A percentile compares a stretch with the other conserved stretches of the same genome.
These are phyloP conservation scores for Elaeis guineensis DNA, from an alignment of 176 grass and related monocot species.

Conservation along the genomic window DNA sequence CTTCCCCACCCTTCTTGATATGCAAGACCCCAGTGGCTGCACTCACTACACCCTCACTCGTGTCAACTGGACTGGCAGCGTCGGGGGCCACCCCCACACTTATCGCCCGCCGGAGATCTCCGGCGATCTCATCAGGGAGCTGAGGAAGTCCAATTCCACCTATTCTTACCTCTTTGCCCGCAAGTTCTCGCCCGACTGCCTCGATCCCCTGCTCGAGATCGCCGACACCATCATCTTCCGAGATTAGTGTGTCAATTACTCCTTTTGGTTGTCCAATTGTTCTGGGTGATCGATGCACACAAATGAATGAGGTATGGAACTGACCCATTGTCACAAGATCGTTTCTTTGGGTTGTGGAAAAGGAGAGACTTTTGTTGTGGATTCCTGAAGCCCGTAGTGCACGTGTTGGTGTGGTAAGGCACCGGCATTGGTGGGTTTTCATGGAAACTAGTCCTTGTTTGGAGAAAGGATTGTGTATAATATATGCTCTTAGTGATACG, in stretches of 20 bases:
- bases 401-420: no score
- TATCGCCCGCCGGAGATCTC: slow-evolving; percentile 61
- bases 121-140: slow-evolving; percentile 43
- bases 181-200: slow-evolving; percentile 53
- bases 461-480: no score
- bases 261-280: slow-evolving; percentile 16
- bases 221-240: slow-evolving; percentile 64
- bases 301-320: slow-evolving; percentile 19
- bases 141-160: slow-evolving; percentile 77
- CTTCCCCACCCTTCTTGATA: slow-evolving; percentile 86
- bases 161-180: slow-evolving; percentile 80
- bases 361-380: no score
- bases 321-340: no score
- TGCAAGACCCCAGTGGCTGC: slow-evolving; percentile 74
- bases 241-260: slow-evolving; percentile 33
- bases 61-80: slow-evolving; percentile 77
- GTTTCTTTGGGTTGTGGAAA: no score
- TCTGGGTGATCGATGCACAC: not conserved
- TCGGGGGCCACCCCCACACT: slow-evolving; percentile 65
- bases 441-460: no score
- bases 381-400: no score
- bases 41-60: slow-evolving; percentile 75
- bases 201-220: slow-evolving; percentile 56
- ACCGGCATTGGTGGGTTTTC: no score
- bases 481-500: no score